Percentiles rank a stretch among this genome's conserved stretches.
phyloP scores from a whole-genome alignment of 164 flowering plant genomes.

The Vitis rotundifolia region DNA sequence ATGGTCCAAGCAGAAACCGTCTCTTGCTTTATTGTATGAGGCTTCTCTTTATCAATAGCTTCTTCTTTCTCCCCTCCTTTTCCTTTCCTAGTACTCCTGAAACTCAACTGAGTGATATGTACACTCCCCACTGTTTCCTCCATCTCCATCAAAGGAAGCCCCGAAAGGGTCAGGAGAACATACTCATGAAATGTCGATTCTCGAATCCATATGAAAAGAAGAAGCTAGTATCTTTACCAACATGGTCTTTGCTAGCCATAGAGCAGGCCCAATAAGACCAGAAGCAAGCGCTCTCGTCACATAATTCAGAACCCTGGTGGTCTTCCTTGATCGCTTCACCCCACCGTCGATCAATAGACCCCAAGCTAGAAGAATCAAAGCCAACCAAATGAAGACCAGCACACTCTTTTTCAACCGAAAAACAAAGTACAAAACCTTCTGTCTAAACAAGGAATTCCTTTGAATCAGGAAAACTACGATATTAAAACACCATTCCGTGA shows the following conservation, averaged over 20 bases:
- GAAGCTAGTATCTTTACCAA: slow-evolving; percentile 68
- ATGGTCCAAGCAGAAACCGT: slow-evolving; percentile 88
- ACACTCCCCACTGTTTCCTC: slow-evolving; percentile 30
- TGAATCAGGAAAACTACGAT: slow-evolving; percentile 67
- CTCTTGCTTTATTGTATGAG: slow-evolving; percentile 58
- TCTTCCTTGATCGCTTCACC: slow-evolving; percentile 34
- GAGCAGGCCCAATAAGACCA: slow-evolving; percentile 51
- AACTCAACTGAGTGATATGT: slow-evolving; percentile 49
- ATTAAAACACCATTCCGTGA: slow-evolving; percentile 60
- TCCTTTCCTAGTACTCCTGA: slow-evolving; percentile 35
- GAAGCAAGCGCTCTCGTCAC: slow-evolving; percentile 56
- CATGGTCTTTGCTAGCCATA: slow-evolving; percentile 74
- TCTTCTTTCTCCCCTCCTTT: slow-evolving; percentile 42
- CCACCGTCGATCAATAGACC: slow-evolving; percentile 55
- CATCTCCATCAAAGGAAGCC: slow-evolving; percentile 63
- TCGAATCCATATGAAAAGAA: slow-evolving; percentile 78
- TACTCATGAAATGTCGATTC: slow-evolving; percentile 80
- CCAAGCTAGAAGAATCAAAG: slow-evolving; percentile 70
- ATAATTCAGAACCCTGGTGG: slow-evolving; percentile 36
- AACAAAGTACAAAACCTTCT: slow-evolving; percentile 77
- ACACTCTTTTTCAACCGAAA: slow-evolving; percentile 65
- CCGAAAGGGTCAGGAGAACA: slow-evolving; percentile 69
- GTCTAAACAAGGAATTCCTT: slow-evolving; percentile 60
- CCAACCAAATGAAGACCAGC: slow-evolving; percentile 62
- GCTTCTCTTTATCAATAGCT: slow-evolving; percentile 66